Conservation (phyloP, 208 protist genomes). For the Wallacemonas sp. region DNA sequence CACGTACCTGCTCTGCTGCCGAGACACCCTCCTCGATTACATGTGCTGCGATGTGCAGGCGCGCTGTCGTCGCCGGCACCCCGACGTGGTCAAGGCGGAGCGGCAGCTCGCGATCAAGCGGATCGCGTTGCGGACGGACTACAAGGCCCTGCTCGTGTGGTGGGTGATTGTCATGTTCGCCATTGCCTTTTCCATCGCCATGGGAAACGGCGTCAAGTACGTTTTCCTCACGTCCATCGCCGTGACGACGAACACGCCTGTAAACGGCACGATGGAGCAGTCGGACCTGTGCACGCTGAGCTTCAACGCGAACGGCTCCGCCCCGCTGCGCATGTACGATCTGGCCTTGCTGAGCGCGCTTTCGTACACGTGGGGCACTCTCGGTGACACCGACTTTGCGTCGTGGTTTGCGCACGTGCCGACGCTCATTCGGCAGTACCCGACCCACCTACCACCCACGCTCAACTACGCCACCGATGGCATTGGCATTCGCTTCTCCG, state of each 20-base stretch:
- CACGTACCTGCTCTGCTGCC: constrained; percentile 85
- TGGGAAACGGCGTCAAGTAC: constrained; percentile 68
- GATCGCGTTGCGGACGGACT: constrained; percentile 73
- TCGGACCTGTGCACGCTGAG: constrained; percentile 38
- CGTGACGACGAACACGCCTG: constrained; percentile 5
- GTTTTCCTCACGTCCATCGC: constrained; percentile 53
- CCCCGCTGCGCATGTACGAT: constrained; percentile 59
- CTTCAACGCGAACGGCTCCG: constrained; percentile 63
- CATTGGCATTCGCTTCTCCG: constrained; percentile 69
- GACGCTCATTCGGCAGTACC: constrained; percentile 63
- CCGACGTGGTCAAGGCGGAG: constrained; percentile 68
- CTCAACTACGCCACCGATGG: constrained; percentile 67
- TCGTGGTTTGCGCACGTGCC: constrained; percentile 73
- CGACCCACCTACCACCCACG: constrained; percentile 53
- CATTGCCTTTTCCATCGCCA: constrained; percentile 66
- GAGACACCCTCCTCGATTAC: constrained; percentile 63
- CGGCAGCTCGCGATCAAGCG: constrained; percentile 46
- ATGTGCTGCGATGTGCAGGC: constrained; percentile 73
- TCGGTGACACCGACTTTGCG: constrained; percentile 72
- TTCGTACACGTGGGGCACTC: constrained; percentile 64
- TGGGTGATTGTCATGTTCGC: constrained; percentile 83
- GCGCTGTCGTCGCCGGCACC: constrained; percentile 77
- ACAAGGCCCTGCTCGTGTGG: constrained; percentile 80
- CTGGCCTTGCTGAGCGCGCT: constrained; percentile 74
- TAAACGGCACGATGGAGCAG: constrained; percentile 14